A percentile compares a stretch with the other conserved stretches of the same genome.
Evolutionary conservation across 345 rosid species (phyloP).

Genomic region (Boechera divaricarpa): DNA sequence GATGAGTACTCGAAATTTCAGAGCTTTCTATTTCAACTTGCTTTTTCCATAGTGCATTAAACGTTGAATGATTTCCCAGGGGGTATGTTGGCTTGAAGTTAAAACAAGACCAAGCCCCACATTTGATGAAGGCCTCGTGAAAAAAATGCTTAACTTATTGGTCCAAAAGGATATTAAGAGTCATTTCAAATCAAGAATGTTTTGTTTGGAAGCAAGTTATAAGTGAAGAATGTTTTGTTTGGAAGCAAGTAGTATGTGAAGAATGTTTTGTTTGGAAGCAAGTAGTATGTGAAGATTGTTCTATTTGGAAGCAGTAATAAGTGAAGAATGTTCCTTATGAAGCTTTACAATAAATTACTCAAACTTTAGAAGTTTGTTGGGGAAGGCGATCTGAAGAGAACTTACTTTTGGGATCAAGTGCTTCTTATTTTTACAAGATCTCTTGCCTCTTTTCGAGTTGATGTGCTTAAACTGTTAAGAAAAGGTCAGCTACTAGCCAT

Average conservation of each 20-base stretch:
- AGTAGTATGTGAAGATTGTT: constrained; percentile 56
- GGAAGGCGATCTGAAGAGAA: constrained; percentile 59
- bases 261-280: constrained; percentile 46
- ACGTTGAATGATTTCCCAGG: constrained; percentile 93
- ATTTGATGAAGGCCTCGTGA: constrained; percentile 74
- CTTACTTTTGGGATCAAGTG: constrained; percentile 71
- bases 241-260: constrained; percentile 46
- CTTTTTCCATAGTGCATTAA: constrained; percentile 54
- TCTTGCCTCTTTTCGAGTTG: constrained; percentile 81
- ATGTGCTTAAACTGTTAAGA: constrained; percentile 68
- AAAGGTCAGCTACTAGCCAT: constrained; percentile 69
- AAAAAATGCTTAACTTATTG: constrained; percentile 64
- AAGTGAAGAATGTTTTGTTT: constrained; percentile 51
- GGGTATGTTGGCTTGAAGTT: constrained; percentile 96
- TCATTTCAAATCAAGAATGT: constrained; percentile 49
- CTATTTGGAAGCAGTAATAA: constrained; percentile 23
- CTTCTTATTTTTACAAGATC: constrained; percentile 77
- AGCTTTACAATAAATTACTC: constrained; percentile 64
- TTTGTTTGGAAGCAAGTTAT: constrained; percentile 28
- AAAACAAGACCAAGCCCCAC: constrained; percentile 94
- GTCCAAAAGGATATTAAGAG: constrained; percentile 58
- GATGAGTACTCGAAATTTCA: neutral
- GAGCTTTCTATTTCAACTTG: constrained; percentile 33
- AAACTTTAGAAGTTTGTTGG: constrained; percentile 74
- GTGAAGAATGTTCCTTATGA: constrained; percentile 56